Base-by-base conservation (phyloP, 768 basidiomycete species). In the Suillus subluteus region DNA sequence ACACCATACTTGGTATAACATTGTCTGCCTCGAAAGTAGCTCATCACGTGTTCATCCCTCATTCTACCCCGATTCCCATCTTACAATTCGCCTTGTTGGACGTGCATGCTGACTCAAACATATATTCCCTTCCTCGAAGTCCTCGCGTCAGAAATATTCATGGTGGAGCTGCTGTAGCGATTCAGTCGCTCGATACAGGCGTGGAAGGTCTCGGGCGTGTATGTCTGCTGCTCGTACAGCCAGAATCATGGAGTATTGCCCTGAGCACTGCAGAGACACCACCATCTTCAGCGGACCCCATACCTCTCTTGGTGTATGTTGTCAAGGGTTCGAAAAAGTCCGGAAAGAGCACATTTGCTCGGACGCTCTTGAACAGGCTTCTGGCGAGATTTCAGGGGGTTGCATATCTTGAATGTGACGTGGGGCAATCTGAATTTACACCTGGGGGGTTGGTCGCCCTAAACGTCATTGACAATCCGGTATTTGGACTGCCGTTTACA, bases 381-480 rank as follows among this genome's bases (percentile, higher is more conserved):
- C 74, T 92, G 35, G 77, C 74, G 40, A 80, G 81, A 37, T 94
- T 93, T 79, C 82, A 82, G 30, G 83, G 83, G 21, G 94, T 98
- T 3, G 96, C 95, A 0, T 98, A 87, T 75, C 84, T 99, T 8
- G 97, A 99, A 74, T 94, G 92, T 66, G 97, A 99, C 78, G 71
- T 94, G 4, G 97, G 97, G 21, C 97, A 99, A 78, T 91, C 95
- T 4, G 96, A 98, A 76, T 97, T 98, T 74, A 91, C 91, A 1
- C 90, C 94, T 1, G n/a, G 89, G 89, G 0, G 97, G 96, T 0
- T 94, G 79, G 91, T 98, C 15, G 86, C 94, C 0, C 78, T 99
- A 37, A 91, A 88, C 74, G 69, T 97, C 1, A 70, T 98, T 16
- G 86, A 89, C 11, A 73, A 74, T 2, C 89, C 88, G 23, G 68